Percentiles rank a stretch among this genome's conserved stretches.
phyloP scores from a whole-genome alignment of 495 filamentous ascomycete species.

The Penicillium egyptiacum region DNA sequence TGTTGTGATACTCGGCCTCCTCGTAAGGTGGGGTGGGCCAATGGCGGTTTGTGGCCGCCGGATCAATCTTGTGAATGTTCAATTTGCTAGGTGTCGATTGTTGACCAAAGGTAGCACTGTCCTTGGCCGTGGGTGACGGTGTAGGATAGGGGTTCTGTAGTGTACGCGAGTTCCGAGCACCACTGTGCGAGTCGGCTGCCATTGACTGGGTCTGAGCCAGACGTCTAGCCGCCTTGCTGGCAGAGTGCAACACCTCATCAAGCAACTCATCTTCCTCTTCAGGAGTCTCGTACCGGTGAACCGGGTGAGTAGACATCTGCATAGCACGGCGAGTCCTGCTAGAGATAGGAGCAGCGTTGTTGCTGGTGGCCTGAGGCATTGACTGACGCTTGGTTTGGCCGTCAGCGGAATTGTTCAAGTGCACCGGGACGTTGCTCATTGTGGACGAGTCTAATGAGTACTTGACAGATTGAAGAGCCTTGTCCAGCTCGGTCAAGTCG shows the following conservation, averaged over 20 bases:
- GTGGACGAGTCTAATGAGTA: constrained; percentile 59
- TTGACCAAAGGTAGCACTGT: constrained; percentile 65
- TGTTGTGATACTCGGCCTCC: constrained; percentile 85
- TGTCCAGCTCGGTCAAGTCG: constrained; percentile 67
- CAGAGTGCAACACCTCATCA: constrained; percentile 72
- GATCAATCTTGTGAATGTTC: constrained; percentile 58
- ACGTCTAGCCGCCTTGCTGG: constrained; percentile 55
- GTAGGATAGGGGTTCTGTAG: constrained; percentile 87
- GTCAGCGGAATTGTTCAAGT: constrained; percentile 48
- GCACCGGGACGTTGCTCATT: constrained; percentile 49
- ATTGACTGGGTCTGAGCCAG: constrained; percentile 50
- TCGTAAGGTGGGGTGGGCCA: constrained; percentile 97
- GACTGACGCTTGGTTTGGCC: constrained; percentile 68
- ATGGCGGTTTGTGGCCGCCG: constrained; percentile 60
- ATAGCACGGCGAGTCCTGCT: constrained; percentile 81
- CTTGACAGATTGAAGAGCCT: constrained; percentile 70
- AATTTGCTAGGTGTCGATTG: constrained; percentile 55
- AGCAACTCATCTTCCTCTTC: constrained; percentile 96
- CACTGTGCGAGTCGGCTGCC: constrained; percentile 40
- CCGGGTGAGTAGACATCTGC: constrained; percentile 69
- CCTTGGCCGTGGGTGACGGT: constrained; percentile 83
- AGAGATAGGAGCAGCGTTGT: constrained; percentile 64
- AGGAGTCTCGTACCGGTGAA: constrained; percentile 85
- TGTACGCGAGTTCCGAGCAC: constrained; percentile 42
- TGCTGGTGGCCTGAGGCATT: constrained; percentile 61